Evolutionary conservation across 768 basidiomycete species (phyloP).

Genomic region (Boletellus sp.): DNA sequence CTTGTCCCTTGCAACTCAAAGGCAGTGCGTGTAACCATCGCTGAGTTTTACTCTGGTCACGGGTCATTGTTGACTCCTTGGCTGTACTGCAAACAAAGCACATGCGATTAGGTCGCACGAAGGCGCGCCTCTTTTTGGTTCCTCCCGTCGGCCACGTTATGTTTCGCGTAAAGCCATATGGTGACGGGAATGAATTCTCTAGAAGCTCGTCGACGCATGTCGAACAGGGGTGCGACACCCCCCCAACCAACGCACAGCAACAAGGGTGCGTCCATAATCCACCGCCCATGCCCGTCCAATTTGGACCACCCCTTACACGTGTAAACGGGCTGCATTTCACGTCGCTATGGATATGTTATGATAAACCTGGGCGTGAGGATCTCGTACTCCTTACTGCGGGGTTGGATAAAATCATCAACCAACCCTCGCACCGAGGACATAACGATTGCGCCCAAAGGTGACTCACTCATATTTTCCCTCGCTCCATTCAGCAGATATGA

Average conservation of each 20-base stretch:
- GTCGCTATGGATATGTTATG: neutral
- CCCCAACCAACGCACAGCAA: neutral
- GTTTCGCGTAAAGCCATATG: neutral
- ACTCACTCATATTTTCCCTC: no score
- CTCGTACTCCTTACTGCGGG: neutral
- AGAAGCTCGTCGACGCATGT: neutral
- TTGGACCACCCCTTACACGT: neutral
- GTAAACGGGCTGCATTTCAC: neutral
- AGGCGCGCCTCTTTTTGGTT: no score
- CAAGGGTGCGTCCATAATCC: no score
- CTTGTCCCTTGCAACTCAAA: no score
- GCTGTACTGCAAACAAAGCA: no score
- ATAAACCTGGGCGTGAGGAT: neutral
- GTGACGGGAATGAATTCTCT: neutral
- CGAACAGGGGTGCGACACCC: neutral
- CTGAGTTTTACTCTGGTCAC: no score
- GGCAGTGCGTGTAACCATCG: no score
- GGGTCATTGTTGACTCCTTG: neutral
- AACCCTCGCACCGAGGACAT: neutral
- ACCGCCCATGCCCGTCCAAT: neutral
- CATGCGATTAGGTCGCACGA: no score
- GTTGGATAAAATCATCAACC: neutral
- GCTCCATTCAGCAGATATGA: neutral
- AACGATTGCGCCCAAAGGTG: neutral
- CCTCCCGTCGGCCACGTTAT: neutral